Conservation (phyloP, 2,329 filamentous ascomycete species). For the Teratosphaeria viscida region DNA sequence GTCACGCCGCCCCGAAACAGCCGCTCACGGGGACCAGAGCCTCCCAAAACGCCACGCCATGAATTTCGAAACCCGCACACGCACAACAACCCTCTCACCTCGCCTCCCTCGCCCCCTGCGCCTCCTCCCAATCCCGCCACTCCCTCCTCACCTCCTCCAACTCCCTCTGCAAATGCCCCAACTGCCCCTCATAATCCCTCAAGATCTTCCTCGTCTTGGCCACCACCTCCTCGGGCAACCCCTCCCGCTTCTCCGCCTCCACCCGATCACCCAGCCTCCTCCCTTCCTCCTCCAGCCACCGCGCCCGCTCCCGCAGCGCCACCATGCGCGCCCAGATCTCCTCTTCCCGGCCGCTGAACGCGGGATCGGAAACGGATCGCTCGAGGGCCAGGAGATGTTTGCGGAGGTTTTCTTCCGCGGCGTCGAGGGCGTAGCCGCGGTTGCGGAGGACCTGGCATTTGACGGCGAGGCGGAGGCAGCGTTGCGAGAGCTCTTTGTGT, state of each 20-base stretch:
- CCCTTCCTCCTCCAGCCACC: conserved; percentile 62
- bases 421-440: conserved; percentile 68
- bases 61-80: neutral
- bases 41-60: neutral
- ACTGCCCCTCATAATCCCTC: conserved; percentile 71
- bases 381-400: conserved; percentile 61
- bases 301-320: conserved; percentile 60
- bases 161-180: conserved; percentile 62
- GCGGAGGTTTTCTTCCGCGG: conserved; percentile 68
- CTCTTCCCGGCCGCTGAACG: conserved; percentile 64
- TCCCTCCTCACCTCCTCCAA: conserved; percentile 49
- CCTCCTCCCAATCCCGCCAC: conserved; percentile 44
- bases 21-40: too few relatives aligned
- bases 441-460: conserved; percentile 74
- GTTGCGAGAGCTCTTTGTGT: conserved; percentile 61
- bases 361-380: conserved; percentile 61
- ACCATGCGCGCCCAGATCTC: conserved; percentile 79
- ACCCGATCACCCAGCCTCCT: conserved; percentile 50
- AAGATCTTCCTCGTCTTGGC: conserved; percentile 68
- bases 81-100: neutral
- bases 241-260: conserved; percentile 35
- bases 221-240: conserved; percentile 58
- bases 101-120: neutral
- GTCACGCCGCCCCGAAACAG: too few relatives aligned
- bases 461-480: conserved; percentile 63